Conservation (phyloP, 2,329 filamentous ascomycete genomes). For the Fusarium tricinctum region DNA sequence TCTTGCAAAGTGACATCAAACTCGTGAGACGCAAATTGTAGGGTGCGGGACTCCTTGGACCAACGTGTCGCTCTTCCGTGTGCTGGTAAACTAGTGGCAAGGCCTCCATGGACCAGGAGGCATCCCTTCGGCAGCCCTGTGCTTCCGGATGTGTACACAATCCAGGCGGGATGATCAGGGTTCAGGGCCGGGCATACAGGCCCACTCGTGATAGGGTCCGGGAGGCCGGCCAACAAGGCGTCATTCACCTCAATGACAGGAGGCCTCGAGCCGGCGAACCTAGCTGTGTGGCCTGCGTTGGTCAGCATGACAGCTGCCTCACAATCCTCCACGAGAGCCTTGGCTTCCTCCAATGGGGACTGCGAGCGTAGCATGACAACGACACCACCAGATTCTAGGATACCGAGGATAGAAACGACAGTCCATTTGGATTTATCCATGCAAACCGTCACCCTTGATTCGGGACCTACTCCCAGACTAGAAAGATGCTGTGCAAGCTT, state of each 20-base stretch:
- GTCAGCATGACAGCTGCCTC: neutral
- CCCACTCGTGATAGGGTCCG: neutral
- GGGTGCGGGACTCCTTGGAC: neutral
- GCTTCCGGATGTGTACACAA: constrained; percentile 6
- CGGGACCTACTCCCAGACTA: neutral
- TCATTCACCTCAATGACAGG: neutral
- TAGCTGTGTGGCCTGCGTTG: neutral
- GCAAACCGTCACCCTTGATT: neutral
- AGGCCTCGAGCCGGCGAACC: neutral
- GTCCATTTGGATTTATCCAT: constrained; percentile 2
- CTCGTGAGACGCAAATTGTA: constrained; percentile 3
- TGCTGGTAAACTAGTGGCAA: constrained; percentile 1
- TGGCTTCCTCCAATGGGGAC: neutral
- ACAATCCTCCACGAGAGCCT: neutral
- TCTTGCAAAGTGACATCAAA: constrained; percentile 16
- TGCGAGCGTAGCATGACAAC: neutral
- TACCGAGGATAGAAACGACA: neutral
- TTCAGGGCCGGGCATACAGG: neutral
- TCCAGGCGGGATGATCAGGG: neutral
- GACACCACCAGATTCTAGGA: neutral
- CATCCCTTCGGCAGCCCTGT: constrained; percentile 8
- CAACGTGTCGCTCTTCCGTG: constrained; percentile 2
- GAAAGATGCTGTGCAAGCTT: constrained; percentile 6
- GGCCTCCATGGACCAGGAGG: neutral
- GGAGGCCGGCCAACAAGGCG: neutral